These are phyloP conservation scores for Lepiota subincarnata DNA, from an alignment of 768 basidiomycete species.

Conservation along the genomic window DNA sequence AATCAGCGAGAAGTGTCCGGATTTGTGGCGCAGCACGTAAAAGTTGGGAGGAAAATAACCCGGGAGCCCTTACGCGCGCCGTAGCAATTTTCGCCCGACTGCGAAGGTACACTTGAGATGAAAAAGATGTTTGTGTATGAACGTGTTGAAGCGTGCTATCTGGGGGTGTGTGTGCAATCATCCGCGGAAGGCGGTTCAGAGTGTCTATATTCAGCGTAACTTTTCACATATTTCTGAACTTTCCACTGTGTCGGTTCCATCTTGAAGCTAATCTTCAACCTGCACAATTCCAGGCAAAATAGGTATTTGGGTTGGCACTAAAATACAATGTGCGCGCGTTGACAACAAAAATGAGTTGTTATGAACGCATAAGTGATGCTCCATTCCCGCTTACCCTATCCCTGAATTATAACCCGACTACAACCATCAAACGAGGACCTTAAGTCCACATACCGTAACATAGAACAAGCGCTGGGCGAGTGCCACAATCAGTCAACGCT, in stretches of 20 bases:
- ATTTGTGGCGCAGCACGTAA: slow-evolving; percentile 46
- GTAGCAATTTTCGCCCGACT: slow-evolving; percentile 25
- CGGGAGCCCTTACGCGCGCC: slow-evolving; percentile 23
- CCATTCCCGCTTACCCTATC: neutral
- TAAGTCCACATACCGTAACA: neutral
- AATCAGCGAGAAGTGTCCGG: slow-evolving; percentile 30
- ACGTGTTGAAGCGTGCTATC: slow-evolving; percentile 28
- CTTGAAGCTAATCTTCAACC: slow-evolving; percentile 31
- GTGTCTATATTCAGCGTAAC: slow-evolving; percentile 32
- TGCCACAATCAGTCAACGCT: slow-evolving; percentile 38
- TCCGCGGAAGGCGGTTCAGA: slow-evolving; percentile 43
- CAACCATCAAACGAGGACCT: neutral
- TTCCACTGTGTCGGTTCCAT: slow-evolving; percentile 36
- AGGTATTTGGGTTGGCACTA: neutral
- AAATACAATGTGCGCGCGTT: slow-evolving; percentile 3
- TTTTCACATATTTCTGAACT: slow-evolving; percentile 23
- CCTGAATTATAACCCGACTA: neutral
- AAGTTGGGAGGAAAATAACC: slow-evolving; percentile 13
- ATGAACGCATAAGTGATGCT: slow-evolving; percentile 7
- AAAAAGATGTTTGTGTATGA: slow-evolving; percentile 29
- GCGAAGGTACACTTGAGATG: slow-evolving; percentile 23
- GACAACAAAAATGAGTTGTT: slow-evolving; percentile 1
- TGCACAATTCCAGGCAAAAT: slow-evolving; percentile 8
- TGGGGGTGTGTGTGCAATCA: slow-evolving; percentile 33
- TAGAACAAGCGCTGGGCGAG: slow-evolving; percentile 19